These are phyloP conservation scores for Cercophora sp. DNA, from an alignment of 495 filamentous ascomycete species.

Conservation along the genomic window DNA sequence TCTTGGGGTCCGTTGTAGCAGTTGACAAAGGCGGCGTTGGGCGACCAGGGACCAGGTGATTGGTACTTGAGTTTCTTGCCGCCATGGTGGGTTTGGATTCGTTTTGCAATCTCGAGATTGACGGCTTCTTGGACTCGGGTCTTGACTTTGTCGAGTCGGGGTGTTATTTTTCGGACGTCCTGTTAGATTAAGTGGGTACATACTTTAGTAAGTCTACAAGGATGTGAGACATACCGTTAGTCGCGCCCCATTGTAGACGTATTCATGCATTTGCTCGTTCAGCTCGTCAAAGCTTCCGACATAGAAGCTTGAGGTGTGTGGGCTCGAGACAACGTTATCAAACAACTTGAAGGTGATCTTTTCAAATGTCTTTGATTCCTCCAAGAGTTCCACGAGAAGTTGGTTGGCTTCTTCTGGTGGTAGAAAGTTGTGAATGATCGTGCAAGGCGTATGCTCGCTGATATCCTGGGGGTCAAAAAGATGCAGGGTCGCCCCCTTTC, in stretches of 20 bases:
- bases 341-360: constrained; percentile 78
- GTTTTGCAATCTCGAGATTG: constrained; percentile 64
- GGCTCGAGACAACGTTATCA: constrained; percentile 73
- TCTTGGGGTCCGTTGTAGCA: constrained; percentile 78
- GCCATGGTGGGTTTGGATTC: constrained; percentile 58
- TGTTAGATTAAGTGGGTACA: constrained; percentile 20
- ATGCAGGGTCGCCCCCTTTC: constrained; percentile 77
- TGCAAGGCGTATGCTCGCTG: constrained; percentile 76
- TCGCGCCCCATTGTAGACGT: constrained; percentile 75
- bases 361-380: constrained; percentile 70
- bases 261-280: constrained; percentile 65
- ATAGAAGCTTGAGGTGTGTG: constrained; percentile 78
- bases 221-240: constrained; percentile 44
- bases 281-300: constrained; percentile 64
- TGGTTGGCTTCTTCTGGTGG: constrained; percentile 63
- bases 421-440: constrained; percentile 88
- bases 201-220: neutral
- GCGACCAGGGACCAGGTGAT: constrained; percentile 65
- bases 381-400: constrained; percentile 70
- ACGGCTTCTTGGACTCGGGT: constrained; percentile 65
- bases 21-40: constrained; percentile 92
- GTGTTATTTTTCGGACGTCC: constrained; percentile 71
- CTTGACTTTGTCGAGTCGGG: constrained; percentile 63
- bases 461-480: constrained; percentile 77
- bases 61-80: constrained; percentile 76